A percentile compares a stretch with the other conserved stretches of the same genome.
phyloP scores from a whole-genome alignment of 2,329 filamentous ascomycete species.

The Arthrobotrys conoides region DNA sequence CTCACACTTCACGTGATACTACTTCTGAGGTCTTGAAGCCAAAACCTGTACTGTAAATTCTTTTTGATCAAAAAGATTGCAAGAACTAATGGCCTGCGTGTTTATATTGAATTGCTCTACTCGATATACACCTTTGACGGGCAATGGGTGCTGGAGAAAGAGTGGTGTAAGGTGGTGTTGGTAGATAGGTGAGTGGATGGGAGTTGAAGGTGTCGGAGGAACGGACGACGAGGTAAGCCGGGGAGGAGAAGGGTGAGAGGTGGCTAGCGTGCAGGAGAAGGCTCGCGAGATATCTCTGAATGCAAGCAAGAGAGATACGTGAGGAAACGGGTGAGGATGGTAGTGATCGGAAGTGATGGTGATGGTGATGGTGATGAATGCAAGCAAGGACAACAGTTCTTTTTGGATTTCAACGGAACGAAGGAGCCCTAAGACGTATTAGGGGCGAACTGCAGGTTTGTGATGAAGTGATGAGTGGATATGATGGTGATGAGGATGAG shows the following conservation, averaged over 20 bases:
- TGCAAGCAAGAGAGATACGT: conserved; percentile 36
- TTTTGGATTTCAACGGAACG: conserved; percentile 37
- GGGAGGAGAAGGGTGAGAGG: conserved; percentile 33
- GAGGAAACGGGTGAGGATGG: conserved; percentile 33
- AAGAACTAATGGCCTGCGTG: conserved; percentile 42
- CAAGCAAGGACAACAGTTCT: conserved; percentile 54
- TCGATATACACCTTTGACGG: conserved; percentile 62
- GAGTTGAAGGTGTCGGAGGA: conserved; percentile 43
- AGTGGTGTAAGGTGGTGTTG: conserved; percentile 50
- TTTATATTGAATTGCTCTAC: conserved; percentile 58
- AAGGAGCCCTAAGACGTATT: conserved; percentile 48
- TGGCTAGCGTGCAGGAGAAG: conserved; percentile 37
- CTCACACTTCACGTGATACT: conserved; percentile 60
- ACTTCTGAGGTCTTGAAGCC: conserved; percentile 29
- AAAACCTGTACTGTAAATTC: conserved; percentile 36
- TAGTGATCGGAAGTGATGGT: conserved; percentile 57
- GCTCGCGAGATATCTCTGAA: conserved; percentile 43
- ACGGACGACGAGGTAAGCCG: conserved; percentile 51
- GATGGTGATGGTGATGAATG: conserved; percentile 44
- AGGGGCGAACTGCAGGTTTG: conserved; percentile 27
- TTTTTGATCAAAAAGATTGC: conserved; percentile 39
- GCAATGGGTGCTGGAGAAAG: conserved; percentile 61
- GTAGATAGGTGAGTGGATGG: conserved; percentile 12
- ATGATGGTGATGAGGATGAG: conserved; percentile 14
- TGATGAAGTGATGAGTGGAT: conserved; percentile 9